These are phyloP conservation scores for Flaveria robusta DNA, from an alignment of 129 eudicot species.

Conservation along the genomic window DNA sequence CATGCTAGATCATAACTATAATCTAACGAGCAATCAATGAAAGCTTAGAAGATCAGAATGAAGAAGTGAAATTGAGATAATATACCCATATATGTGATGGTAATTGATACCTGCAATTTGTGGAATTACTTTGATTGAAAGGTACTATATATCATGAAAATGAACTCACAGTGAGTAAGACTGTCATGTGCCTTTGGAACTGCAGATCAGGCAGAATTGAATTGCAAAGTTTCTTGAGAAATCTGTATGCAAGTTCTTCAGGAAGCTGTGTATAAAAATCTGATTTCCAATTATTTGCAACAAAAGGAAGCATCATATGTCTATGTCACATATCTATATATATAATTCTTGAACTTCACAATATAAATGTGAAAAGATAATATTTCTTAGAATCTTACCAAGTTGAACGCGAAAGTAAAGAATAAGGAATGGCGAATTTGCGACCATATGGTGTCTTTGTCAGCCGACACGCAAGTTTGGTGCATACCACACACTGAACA, in stretches of 20 bases:
- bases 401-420: slow-evolving; percentile 59
- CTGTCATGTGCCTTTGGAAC: slow-evolving; percentile 38
- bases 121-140: slow-evolving; percentile 30
- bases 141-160: slow-evolving; percentile 17
- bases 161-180: slow-evolving; percentile 40
- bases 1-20: slow-evolving; percentile 8
- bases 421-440: slow-evolving; percentile 60
- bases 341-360: slow-evolving; percentile 15
- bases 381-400: slow-evolving; percentile 53
- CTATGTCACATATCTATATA: slow-evolving; percentile 11
- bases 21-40: background rate
- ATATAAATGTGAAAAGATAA: slow-evolving; percentile 29
- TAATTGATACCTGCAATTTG: slow-evolving; percentile 23
- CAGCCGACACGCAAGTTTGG: slow-evolving; percentile 39
- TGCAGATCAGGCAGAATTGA: slow-evolving; percentile 35
- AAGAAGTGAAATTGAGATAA: slow-evolving; percentile 26
- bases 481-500: slow-evolving; percentile 44
- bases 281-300: slow-evolving; percentile 30
- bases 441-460: slow-evolving; percentile 56
- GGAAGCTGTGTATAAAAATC: slow-evolving; percentile 18
- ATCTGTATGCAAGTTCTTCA: slow-evolving; percentile 39
- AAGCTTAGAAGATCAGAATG: slow-evolving; percentile 25
- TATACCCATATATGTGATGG: background rate
- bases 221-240: slow-evolving; percentile 31
- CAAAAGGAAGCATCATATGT: slow-evolving; percentile 27